Evolutionary conservation across 352 stramenopile genomes (phyloP), one percentile per base, ranked within the genome.

Genomic region (Globisporangium nunn): DNA sequence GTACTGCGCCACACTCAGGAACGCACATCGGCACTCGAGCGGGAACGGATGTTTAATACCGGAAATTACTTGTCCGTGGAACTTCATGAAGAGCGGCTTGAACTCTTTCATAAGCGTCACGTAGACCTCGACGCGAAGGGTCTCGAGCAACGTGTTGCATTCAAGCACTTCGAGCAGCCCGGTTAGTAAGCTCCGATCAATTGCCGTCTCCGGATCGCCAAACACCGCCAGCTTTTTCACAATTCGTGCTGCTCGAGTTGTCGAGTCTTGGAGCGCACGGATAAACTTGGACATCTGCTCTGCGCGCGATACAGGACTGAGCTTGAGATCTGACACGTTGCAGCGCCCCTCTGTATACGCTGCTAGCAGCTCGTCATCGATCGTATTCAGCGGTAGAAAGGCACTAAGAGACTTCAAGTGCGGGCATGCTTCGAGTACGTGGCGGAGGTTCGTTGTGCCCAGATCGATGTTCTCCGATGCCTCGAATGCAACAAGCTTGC

Each of bases 31-130:
- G 14, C 43, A 48, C 7, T 48, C 1, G 43, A 48, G 18, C 43
- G 43, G n/a, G 43, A 30, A 30, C 43, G 43, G n/a, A 6, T 48
- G 17, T 11, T 23, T 28, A 6, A 14, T 23, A 2, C 43, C 43
- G 17, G 43, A 12, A 7, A 48, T 48, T 18, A 48, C n/a, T 18
- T 30, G 43, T 2, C 43, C 43, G 18, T 48, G 43, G 43, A 48
- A 48, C 43, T 48, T 48, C 43, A 48, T 48, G 43, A 48, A 48
- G 17, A 48, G 43, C 43, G 43, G 43, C n/a, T 48, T 48, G 43
- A 48, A 48, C 43, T 48, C 43, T 18, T 48, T 48, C 43, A 48
- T 48, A 7, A 30, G 43, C n/a, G 18, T 18, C 17, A 48, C n/a
- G 6, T n/a, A 48, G 17, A 48, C 43, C n/a, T 48, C 43, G 43